phyloP scores from a whole-genome alignment of 129 eudicot species.

The Heracleum sosnowskyi region DNA sequence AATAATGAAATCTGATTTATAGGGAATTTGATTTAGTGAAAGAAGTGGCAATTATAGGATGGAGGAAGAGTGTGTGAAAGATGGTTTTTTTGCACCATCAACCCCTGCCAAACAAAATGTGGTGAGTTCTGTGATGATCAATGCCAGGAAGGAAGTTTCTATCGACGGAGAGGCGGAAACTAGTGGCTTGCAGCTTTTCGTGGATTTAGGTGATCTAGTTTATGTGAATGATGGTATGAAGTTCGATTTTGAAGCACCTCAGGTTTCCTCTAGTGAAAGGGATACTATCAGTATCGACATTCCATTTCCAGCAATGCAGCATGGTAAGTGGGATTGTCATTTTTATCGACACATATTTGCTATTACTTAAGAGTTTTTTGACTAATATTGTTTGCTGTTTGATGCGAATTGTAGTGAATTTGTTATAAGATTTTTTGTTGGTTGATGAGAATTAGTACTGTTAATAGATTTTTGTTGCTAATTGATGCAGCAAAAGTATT shows the following conservation, averaged over 20 bases:
- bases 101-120: not conserved
- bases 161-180: not conserved
- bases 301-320: not conserved
- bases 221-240: not conserved
- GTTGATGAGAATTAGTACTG: not conserved
- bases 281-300: not conserved
- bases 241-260: not conserved
- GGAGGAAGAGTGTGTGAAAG: not conserved
- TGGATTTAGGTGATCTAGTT: not conserved
- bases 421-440: not conserved
- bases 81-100: not conserved
- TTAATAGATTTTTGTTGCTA: not conserved
- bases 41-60: not conserved
- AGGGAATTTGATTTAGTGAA: not conserved
- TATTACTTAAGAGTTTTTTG: too few relatives aligned
- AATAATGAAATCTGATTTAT: not conserved
- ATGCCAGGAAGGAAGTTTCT: not conserved
- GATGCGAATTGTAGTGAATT: too few relatives aligned
- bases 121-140: not conserved
- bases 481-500: not conserved
- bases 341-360: too few relatives aligned
- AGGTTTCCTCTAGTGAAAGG: not conserved
- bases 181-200: not conserved
- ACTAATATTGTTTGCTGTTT: too few relatives aligned
- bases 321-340: not conserved